phyloP scores from a whole-genome alignment of 1,139 yeast species.

The Ogataea hybrid region DNA sequence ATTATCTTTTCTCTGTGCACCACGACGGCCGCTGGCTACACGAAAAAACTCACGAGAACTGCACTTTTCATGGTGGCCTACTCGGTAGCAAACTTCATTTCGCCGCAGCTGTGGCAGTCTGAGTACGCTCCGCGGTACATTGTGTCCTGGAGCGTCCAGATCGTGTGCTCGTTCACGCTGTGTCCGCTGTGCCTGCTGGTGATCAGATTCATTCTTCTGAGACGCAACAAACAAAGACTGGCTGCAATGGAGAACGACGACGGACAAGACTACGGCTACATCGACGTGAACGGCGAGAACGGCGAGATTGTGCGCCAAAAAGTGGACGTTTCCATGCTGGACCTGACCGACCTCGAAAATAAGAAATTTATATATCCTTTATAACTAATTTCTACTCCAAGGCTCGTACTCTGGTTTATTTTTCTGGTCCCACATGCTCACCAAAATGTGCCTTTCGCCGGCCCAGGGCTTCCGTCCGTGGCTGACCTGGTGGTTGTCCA shows the following conservation, averaged over 20 bases:
- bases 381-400: slow-evolving; percentile 10
- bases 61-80: slow-evolving; percentile 26
- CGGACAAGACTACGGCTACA: slow-evolving; percentile 20
- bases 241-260: slow-evolving; percentile 4
- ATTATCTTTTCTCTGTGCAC: slow-evolving; percentile 24
- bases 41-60: slow-evolving; percentile 31
- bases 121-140: slow-evolving; percentile 27
- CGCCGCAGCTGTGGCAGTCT: slow-evolving; percentile 31
- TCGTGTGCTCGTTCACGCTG: slow-evolving; percentile 31
- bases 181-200: slow-evolving; percentile 34
- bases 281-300: slow-evolving; percentile 28
- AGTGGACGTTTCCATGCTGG: slow-evolving; percentile 38
- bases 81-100: slow-evolving; percentile 26
- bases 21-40: slow-evolving; percentile 32
- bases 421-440: slow-evolving; percentile 10
- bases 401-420: slow-evolving; percentile 1
- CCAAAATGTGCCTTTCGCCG: slow-evolving; percentile 9
- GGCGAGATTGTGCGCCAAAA: slow-evolving; percentile 18
- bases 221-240: slow-evolving; percentile 35
- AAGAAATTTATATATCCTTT: slow-evolving; percentile 38
- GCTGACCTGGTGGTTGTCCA: slow-evolving; percentile 36
- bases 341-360: slow-evolving; percentile 11
- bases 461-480: slow-evolving; percentile 28
- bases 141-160: slow-evolving; percentile 36
- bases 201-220: slow-evolving; percentile 32